These are phyloP conservation scores for Lepiota venenata DNA, from an alignment of 768 basidiomycete species.

Conservation along the genomic window DNA sequence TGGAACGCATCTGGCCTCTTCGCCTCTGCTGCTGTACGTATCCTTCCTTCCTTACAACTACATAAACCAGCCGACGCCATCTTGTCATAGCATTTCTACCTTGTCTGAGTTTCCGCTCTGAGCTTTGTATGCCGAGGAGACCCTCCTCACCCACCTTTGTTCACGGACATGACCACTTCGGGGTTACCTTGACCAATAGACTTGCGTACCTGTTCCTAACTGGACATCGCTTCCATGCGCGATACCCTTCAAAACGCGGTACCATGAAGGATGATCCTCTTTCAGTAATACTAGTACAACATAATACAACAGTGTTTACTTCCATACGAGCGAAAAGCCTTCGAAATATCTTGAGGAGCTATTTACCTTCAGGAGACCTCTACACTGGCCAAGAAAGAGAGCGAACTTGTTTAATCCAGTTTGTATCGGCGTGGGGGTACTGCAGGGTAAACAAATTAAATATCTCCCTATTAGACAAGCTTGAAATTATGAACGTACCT, in stretches of 20 bases:
- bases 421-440: slow-evolving; percentile 37
- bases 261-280: too few relatives aligned
- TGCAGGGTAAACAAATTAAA: slow-evolving; percentile 18
- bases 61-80: neutral
- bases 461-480: too few relatives aligned
- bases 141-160: neutral
- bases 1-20: slow-evolving; percentile 32
- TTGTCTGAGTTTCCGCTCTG: slow-evolving; percentile 12
- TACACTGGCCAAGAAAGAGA: slow-evolving; percentile 30
- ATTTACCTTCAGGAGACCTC: neutral
- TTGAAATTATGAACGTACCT: slow-evolving; percentile 19
- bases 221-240: too few relatives aligned
- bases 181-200: neutral
- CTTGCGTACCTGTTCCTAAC: neutral
- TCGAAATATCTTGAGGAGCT: neutral
- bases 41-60: neutral
- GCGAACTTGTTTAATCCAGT: slow-evolving; percentile 39
- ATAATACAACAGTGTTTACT: too few relatives aligned
- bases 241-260: too few relatives aligned
- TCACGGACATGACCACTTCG: neutral
- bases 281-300: too few relatives aligned
- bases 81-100: slow-evolving; percentile 18
- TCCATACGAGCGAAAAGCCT: neutral
- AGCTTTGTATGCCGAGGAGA: neutral
- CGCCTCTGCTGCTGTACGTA: slow-evolving; percentile 33